Base-by-base conservation (phyloP, 306 rosid species). In the Cyamopsis tetragonoloba region DNA sequence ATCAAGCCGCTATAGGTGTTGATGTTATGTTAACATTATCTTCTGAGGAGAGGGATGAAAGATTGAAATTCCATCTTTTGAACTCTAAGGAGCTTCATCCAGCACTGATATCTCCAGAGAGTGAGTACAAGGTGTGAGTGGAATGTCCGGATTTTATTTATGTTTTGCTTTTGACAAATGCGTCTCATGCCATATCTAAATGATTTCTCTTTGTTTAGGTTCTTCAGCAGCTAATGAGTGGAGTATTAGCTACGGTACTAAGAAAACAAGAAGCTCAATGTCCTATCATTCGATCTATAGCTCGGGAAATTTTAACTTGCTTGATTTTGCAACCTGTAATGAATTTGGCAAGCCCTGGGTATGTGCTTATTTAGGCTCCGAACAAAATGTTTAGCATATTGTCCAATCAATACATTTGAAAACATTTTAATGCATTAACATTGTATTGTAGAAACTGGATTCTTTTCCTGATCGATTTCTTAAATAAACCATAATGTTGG, bases 101-200 rank as follows among this genome's bases (percentile, higher is more conserved):
- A 31, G 96, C 99, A 7, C 53, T 95, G 70, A 65, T 88, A 76
- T 95, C 99, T 80, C 92, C 95, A 23, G 99, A 90, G 91, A 95
- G 96, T 85, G 99, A 95, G 97, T 88, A 95, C 96, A 95, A 95
- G 99, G 99, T 95, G 97, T 88, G 99, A 83, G 92, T 93, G 90
- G 85, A 77, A 89, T 78, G 85, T 88, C 82, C 64, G 46, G 56
- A 77, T 65, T 68, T 64, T 39, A 65, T 68, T 59, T 43, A 27
- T 26, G 46, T 62, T 79, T 74, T 66, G 3, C 35, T 55, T 65
- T 74, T 59, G 4, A 31, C 27, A 71, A 72, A 38, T 68, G 4
- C 27, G 35, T 77, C 39, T 79, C 78, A 76, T 53, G 66, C 77
- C 66, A 56, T 66, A 35, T 50, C 77, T 76, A 68, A n/a, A 82